Percentiles rank a stretch among this genome's conserved stretches.
phyloP scores from a whole-genome alignment of 2,329 filamentous ascomycete species.

The Colletotrichum tanaceti region DNA sequence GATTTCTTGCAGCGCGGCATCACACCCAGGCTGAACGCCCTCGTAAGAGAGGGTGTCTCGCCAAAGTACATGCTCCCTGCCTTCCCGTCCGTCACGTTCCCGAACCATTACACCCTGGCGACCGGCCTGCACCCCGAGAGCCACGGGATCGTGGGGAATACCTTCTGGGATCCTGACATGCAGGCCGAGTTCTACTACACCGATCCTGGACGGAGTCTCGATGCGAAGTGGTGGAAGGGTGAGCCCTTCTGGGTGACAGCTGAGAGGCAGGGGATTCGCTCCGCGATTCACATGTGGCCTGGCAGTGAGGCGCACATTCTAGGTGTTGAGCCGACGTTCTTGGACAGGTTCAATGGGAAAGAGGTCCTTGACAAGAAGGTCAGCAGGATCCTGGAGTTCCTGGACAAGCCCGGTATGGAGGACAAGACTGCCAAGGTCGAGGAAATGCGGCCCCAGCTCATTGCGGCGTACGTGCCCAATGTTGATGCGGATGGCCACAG shows the following conservation, averaged over 20 bases:
- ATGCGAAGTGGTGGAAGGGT: conserved; percentile 93
- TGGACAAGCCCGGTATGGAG: conserved; percentile 84
- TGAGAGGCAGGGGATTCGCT: conserved; percentile 80
- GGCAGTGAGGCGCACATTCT: conserved; percentile 90
- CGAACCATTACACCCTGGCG: conserved; percentile 93
- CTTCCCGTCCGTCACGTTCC: conserved; percentile 96
- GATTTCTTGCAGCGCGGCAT: conserved; percentile 88
- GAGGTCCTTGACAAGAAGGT: conserved; percentile 83
- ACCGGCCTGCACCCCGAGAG: conserved; percentile 93
- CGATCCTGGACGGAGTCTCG: conserved; percentile 77
- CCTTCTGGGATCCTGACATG: conserved; percentile 87
- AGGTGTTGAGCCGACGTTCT: conserved; percentile 77
- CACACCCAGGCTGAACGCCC: conserved; percentile 82
- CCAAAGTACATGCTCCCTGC: conserved; percentile 93
- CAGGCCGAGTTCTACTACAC: conserved; percentile 90
- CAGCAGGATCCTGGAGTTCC: conserved; percentile 79
- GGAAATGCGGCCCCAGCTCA: conserved; percentile 83
- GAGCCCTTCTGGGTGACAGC: conserved; percentile 96
- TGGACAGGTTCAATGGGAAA: conserved; percentile 86
- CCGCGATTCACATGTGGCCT: conserved; percentile 98
- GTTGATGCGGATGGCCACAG: conserved; percentile 89
- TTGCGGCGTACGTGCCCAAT: conserved; percentile 94
- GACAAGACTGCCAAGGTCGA: conserved; percentile 60
- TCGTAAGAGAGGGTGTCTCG: conserved; percentile 86
- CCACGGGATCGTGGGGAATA: conserved; percentile 93